A percentile compares a stretch with the other conserved stretches of the same genome.
These are phyloP conservation scores for Grosmannia serpens DNA, from an alignment of 2,329 filamentous ascomycete species.

Conservation along the genomic window DNA sequence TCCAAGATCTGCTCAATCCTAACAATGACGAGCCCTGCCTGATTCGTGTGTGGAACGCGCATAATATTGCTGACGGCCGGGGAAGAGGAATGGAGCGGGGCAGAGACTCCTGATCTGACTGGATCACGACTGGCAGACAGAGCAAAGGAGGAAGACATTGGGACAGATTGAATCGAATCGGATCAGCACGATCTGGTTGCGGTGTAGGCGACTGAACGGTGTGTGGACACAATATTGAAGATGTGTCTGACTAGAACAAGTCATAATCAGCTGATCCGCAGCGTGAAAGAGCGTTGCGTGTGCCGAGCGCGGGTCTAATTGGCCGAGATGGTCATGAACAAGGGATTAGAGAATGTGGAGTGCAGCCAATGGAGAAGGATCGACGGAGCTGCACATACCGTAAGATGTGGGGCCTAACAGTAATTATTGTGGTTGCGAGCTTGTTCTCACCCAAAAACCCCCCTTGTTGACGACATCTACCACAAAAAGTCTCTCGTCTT, in stretches of 20 bases:
- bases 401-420: not conserved
- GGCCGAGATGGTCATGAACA: not conserved
- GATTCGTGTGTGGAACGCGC: not conserved
- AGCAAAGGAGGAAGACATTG: not conserved
- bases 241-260: not conserved
- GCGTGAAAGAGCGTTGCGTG: not conserved
- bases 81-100: not conserved
- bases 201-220: not conserved
- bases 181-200: not conserved
- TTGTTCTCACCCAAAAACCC: not conserved
- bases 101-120: not conserved
- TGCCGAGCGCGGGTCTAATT: not conserved
- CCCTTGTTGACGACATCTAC: not conserved
- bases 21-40: slow-evolving; percentile 25
- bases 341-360: not conserved
- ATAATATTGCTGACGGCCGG: not conserved
- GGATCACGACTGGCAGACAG: not conserved
- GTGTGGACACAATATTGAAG: too few relatives aligned
- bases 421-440: not conserved
- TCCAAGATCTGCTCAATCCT: slow-evolving; percentile 47
- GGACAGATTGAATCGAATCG: not conserved
- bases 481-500: not conserved
- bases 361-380: not conserved
- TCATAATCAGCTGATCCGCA: not conserved
- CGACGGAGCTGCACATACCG: not conserved